Base-by-base conservation (phyloP, 2,329 filamentous ascomycete genomes). In the Teratosphaeria nubilosa region DNA sequence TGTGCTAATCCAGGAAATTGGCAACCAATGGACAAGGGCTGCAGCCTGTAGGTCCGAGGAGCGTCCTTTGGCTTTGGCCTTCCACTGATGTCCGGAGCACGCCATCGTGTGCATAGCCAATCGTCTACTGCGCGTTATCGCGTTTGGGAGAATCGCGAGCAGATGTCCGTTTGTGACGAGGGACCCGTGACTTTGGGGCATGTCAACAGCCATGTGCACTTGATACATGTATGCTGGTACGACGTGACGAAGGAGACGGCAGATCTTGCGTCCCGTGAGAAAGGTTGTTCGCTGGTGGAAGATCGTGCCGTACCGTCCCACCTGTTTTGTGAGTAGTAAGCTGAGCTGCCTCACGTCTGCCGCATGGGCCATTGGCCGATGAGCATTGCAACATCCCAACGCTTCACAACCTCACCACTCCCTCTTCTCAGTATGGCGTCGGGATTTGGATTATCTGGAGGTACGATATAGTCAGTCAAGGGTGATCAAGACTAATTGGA, bases 401-500 rank as follows among this genome's bases (percentile, higher is more conserved):
- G 9, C 41, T 48, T 20, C 16, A n/a, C n/a, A 3, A 20, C 16
- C 41, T n/a, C 41, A n/a, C 41, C 14, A 48, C 2, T 48, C 41
- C n/a, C 20, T 48, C 41, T 48, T 10, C n/a, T 20, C 16, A 56
- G 22, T 14, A 58, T 58, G 57, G 52, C 57, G 52, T 58, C 57
- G 20, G 57, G 57, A 32, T 58, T 48, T 25, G 57, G 57, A 24
- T 22, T 58, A 25, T 37, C 27, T 30, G 57, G 57, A 51, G 57
- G 57, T 58, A 56, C 16, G 57, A 10, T 10, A 16, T 48, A 5
- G 5, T 31, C 16, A 41, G 32, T 14, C 25, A 14, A 3, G 30
- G 53, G 22, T 14, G 9, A 7, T 13, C 22, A 30, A 55, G 16
- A 25, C 22, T 27, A 16, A 50, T n/a, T 3, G 31, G 45, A 50